Base-by-base conservation (phyloP, 2,329 filamentous ascomycete genomes). In the Cladosporium oxysporum region DNA sequence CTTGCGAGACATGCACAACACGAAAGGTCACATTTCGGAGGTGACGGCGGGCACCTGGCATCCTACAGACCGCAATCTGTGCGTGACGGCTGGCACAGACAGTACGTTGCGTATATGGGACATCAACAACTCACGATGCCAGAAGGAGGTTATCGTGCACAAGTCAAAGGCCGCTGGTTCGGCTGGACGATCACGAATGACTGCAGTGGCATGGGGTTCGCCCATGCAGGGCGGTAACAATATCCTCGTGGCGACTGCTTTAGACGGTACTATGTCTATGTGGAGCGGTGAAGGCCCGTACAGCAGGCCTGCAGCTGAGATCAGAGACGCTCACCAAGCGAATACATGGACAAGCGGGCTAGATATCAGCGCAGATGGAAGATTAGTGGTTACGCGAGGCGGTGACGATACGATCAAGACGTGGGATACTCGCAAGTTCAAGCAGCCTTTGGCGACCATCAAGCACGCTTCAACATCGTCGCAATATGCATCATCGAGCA, bases 91-190 rank as follows among this genome's bases (percentile, higher is more conserved):
- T 47, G 93, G 93, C 8, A 96, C 93, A 10, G 95, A 99, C 77
- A 97, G 94, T 76, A 99, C 95, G 1, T 80, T 99, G 68, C 88
- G 95, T 65, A 97, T 99, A 75, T 99, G 95, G 95, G 94, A 99
- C 76, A 87, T 97, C 71, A 97, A 97, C 78, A 90, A 94, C 72
- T 91, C 93, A 73, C 88, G 93, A 69, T 88, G 88, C 64, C 95
- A 99, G 77, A 96, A 92, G 77, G 91, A 97, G 59, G 90, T 99
- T 16, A 91, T 99, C 68, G 93, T 97, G 23, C 93, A 97, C 83
- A 98, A 98, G 79, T 97, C 94, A 10, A 92, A 88, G 75, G 90
- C 90, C n/a, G 87, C 91, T 10, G 95, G 94, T 0, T 90, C 90
- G 53, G 95, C 93, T 29, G 95, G 95, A 14, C 88, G 95, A 74